Percentiles rank a stretch among this genome's conserved stretches.
These are phyloP conservation scores for Hypomyces rosellus DNA, from an alignment of 2,329 filamentous ascomycete species.

Conservation along the genomic window DNA sequence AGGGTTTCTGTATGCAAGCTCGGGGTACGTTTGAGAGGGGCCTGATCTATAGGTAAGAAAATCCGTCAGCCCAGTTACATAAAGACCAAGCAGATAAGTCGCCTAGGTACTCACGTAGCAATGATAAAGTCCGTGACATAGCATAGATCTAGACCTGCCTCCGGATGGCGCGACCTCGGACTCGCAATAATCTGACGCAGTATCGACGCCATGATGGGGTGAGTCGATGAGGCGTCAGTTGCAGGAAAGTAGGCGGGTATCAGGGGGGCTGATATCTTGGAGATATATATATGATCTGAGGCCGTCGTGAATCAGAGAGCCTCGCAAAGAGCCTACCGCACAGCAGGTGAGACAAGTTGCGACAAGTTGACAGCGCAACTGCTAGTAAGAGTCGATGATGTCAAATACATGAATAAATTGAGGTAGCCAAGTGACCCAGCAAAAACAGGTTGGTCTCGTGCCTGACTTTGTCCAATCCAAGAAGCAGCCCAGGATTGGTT, in stretches of 20 bases:
- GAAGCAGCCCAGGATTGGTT: too few species aligned
- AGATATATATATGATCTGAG: too few species aligned
- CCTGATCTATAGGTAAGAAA: conserved; percentile 60
- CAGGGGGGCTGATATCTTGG: background rate
- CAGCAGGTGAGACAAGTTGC: too few species aligned
- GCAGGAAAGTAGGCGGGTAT: background rate
- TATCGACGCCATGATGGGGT: conserved; percentile 53
- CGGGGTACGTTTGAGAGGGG: conserved; percentile 81
- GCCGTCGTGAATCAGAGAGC: too few species aligned
- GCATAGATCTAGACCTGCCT: conserved; percentile 87
- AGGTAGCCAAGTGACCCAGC: too few species aligned
- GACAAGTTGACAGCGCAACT: too few species aligned
- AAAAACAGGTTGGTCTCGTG: too few species aligned
- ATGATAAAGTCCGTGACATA: conserved; percentile 83
- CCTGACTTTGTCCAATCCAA: too few species aligned
- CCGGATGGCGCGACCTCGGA: conserved; percentile 74
- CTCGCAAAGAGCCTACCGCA: too few species aligned
- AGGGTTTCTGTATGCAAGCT: conserved; percentile 89
- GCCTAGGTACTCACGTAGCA: conserved; percentile 42
- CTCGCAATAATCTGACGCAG: conserved; percentile 88
- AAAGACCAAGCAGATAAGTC: background rate
- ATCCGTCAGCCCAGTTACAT: background rate
- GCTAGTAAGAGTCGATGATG: too few species aligned
- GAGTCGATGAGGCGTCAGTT: background rate
- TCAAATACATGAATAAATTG: too few species aligned